A percentile compares a stretch with the other conserved stretches of the same genome.
Conservation (phyloP, 305 asterid species). For the Fraxinus nigra region DNA sequence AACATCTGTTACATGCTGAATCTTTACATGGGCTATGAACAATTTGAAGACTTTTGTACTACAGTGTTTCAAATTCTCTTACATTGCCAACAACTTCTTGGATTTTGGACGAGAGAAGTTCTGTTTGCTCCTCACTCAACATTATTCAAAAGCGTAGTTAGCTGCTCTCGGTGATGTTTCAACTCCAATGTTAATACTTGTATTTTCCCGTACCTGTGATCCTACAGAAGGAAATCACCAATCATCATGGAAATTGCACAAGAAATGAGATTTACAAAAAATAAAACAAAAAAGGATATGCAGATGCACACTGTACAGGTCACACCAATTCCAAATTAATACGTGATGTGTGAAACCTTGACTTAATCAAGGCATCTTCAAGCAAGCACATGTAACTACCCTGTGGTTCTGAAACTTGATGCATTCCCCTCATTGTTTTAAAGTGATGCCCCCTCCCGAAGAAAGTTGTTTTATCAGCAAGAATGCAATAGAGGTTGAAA, state of each 20-base stretch:
- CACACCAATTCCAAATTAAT: background rate
- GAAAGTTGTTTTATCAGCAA: background rate
- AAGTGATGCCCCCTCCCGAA: background rate
- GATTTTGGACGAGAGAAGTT: conserved; percentile 23
- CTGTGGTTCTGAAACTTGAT: background rate
- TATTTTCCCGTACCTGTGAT: conserved; percentile 30
- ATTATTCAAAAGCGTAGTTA: conserved; percentile 11
- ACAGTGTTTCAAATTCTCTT: conserved; percentile 20
- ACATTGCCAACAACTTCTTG: conserved; percentile 25
- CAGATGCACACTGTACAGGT: background rate
- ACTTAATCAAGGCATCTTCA: background rate
- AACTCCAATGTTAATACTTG: conserved; percentile 27
- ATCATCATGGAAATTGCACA: background rate
- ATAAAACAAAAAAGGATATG: background rate
- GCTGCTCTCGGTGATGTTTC: conserved; percentile 30
- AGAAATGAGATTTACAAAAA: background rate
- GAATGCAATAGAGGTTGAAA: background rate
- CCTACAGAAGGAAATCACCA: conserved; percentile 15
- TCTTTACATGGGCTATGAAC: background rate
- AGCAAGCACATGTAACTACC: background rate
- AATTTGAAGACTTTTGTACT: conserved; percentile 11
- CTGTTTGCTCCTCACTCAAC: conserved; percentile 26
- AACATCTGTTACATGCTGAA: background rate
- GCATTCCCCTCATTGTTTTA: background rate
- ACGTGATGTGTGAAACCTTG: background rate